phyloP scores from a whole-genome alignment of 805 yeast species.

The Torulaspora franciscae region DNA sequence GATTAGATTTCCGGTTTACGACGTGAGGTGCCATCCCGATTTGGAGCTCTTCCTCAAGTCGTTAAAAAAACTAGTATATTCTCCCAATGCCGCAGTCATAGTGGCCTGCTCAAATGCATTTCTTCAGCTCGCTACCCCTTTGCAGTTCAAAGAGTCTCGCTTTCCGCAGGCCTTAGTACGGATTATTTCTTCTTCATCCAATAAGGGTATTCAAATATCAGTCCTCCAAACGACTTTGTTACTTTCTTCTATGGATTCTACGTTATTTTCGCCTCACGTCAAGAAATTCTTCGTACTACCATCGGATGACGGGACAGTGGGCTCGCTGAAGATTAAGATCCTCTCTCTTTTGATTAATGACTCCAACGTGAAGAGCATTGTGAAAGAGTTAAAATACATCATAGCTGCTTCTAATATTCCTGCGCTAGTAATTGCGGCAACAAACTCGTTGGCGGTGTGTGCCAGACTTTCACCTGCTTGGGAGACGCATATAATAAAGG shows the following conservation, averaged over 20 bases:
- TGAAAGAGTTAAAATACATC: constrained; percentile 61
- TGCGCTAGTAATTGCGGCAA: constrained; percentile 42
- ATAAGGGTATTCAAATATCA: constrained; percentile 33
- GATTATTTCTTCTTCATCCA: constrained; percentile 35
- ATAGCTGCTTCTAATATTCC: constrained; percentile 34
- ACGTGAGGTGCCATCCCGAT: constrained; percentile 50
- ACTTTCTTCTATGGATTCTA: constrained; percentile 34
- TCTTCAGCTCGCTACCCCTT: constrained; percentile 54
- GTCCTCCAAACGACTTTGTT: constrained; percentile 47
- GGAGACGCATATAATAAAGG: constrained; percentile 51
- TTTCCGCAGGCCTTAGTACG: constrained; percentile 50
- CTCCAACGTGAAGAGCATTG: constrained; percentile 45
- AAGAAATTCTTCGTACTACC: constrained; percentile 54
- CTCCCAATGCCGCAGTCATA: constrained; percentile 56
- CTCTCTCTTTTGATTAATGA: constrained; percentile 55
- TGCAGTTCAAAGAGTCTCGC: constrained; percentile 43
- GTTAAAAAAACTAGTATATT: constrained; percentile 43
- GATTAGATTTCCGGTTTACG: constrained; percentile 39
- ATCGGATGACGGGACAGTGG: constrained; percentile 42
- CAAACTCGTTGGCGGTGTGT: constrained; percentile 59
- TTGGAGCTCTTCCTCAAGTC: constrained; percentile 49
- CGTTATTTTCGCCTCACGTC: constrained; percentile 36
- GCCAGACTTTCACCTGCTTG: constrained; percentile 48
- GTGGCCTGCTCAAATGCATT: constrained; percentile 56
- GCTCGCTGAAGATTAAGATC: constrained; percentile 55